Evolutionary conservation across 495 filamentous ascomycete genomes (phyloP), one percentile per base, ranked within the genome.

Genomic region (Penicillium argentinense): DNA sequence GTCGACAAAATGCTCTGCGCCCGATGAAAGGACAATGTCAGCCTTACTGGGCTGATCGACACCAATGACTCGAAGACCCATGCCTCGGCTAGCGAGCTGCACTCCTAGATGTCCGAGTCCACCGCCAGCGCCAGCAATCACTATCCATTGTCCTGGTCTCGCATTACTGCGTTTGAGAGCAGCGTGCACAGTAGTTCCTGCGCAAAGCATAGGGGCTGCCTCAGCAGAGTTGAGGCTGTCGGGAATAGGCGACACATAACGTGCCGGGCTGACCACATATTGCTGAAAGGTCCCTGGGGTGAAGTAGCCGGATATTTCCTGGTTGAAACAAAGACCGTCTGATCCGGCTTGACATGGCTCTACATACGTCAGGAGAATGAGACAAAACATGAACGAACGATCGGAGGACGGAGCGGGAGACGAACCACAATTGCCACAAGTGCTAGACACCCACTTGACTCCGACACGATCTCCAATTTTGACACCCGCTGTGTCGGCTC

Each of bases 251-350:
- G 84, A 86, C 17, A 87, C 83, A 53, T 87, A 83, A 58, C 76
- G 76, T 4, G 82, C 82, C 4, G 82, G 79, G 0, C 75, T 77
- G 2, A 85, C 46, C 12, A 77, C 76, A 54, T 87, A 89, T 62
- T 87, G 81, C 60, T 86, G 84, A 63, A 89, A 88, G 17, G 84
- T 89, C 23, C 85, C 84, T 0, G 83, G 83, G 21, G 71, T 69
- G 49, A 77, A 76, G 62, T 76, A 79, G 17, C 75, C 71, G n/a
- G 68, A 72, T 26, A 84, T 55, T 54, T 79, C 81, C 39, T 72
- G 68, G 41, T 79, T 77, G 53, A 76, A 74, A 68, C 82, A 85
- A 21, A 76, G 49, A 1, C 72, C 82, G 41, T 87, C 85, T n/a
- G 69, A 54, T n/a, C 80, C 78, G 6, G 73, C 71, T 25, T 77